Evolutionary conservation across 1,284 basidiomycete species (phyloP).

Genomic region (Trichosporon sp.): DNA sequence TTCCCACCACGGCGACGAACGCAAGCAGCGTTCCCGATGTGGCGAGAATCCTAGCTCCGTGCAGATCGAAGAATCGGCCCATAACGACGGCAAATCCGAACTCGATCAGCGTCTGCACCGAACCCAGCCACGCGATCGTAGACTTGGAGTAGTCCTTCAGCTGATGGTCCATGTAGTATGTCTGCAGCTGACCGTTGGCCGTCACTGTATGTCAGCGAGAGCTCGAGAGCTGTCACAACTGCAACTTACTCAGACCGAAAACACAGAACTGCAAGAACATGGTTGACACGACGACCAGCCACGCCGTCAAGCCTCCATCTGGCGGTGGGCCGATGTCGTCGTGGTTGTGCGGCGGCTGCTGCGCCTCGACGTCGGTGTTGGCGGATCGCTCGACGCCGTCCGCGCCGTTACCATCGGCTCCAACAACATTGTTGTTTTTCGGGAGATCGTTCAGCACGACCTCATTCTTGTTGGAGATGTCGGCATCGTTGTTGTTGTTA

Average conservation of each 20-base stretch:
- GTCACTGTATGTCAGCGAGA: constrained; percentile 25
- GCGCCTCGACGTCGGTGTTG: neutral
- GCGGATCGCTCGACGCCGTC: neutral
- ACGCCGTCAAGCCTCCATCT: constrained; percentile 43
- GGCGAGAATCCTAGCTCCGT: constrained; percentile 33
- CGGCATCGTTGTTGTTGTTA: neutral
- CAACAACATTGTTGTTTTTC: neutral
- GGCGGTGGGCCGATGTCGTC: constrained; percentile 38
- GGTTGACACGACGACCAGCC: constrained; percentile 35
- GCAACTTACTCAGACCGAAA: constrained; percentile 42
- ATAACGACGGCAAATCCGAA: constrained; percentile 34
- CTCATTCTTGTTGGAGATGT: neutral
- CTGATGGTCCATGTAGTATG: constrained; percentile 39
- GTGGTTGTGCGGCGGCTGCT: constrained; percentile 8
- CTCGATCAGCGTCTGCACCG: constrained; percentile 32
- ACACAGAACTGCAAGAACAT: constrained; percentile 40
- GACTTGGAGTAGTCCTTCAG: constrained; percentile 31
- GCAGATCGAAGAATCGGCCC: constrained; percentile 43
- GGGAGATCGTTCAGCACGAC: neutral
- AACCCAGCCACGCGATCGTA: constrained; percentile 42
- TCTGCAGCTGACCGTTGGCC: constrained; percentile 37
- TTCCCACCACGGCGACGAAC: constrained; percentile 29
- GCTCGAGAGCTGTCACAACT: neutral
- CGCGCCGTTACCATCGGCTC: neutral
- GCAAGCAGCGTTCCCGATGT: constrained; percentile 26